Conservation (phyloP, 495 filamentous ascomycete genomes). For the Lophiotrema nucula region DNA sequence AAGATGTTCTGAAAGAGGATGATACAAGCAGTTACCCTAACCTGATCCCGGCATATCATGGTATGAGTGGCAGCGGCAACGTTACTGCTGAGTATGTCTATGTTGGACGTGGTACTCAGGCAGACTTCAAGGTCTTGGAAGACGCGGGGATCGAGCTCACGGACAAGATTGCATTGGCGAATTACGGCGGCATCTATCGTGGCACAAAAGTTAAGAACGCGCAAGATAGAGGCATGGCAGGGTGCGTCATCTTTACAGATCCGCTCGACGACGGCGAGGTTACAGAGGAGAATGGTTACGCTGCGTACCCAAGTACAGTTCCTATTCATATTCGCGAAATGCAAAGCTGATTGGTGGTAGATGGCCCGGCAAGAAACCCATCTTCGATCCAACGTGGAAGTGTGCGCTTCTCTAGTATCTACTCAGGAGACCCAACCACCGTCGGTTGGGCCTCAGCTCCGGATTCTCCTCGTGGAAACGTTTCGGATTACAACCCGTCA, state of each 20-base stretch:
- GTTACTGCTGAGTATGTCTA: constrained; percentile 38
- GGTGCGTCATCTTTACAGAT: constrained; percentile 38
- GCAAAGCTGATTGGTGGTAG: constrained; percentile 3
- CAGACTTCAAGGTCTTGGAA: constrained; percentile 36
- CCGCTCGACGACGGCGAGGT: constrained; percentile 37
- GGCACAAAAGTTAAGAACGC: constrained; percentile 40
- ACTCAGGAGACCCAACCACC: constrained; percentile 40
- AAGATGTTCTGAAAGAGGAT: constrained; percentile 38
- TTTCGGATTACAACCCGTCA: constrained; percentile 24
- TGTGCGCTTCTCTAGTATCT: constrained; percentile 36
- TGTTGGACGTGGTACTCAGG: constrained; percentile 33
- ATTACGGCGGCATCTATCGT: constrained; percentile 38
- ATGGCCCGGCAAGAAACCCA: constrained; percentile 39
- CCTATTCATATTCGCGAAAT: not conserved
- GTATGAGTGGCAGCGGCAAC: constrained; percentile 35
- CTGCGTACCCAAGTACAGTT: constrained; percentile 32
- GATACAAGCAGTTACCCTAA: constrained; percentile 33
- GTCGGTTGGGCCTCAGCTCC: constrained; percentile 37
- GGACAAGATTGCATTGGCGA: constrained; percentile 40
- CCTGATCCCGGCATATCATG: constrained; percentile 38
- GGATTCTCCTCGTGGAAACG: constrained; percentile 27
- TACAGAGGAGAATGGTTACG: constrained; percentile 38
- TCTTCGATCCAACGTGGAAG: constrained; percentile 35
- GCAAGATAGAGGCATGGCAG: constrained; percentile 38
- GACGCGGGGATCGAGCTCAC: constrained; percentile 34